phyloP scores from a whole-genome alignment of 1,139 yeast genomes.

The Geotrichum bryndzae region DNA sequence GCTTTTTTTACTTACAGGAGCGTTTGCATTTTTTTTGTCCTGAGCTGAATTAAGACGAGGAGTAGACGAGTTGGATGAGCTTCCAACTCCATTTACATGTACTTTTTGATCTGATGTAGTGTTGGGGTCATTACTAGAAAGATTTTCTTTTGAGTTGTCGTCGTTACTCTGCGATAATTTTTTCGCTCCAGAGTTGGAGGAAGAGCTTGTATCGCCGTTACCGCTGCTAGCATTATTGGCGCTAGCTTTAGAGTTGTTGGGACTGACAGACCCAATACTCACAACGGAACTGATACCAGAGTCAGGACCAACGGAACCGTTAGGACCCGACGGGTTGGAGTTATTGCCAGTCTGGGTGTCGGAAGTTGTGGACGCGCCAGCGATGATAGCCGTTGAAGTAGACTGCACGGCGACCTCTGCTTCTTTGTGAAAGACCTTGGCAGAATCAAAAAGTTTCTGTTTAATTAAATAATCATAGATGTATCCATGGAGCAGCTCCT shows the following conservation, averaged over 20 bases:
- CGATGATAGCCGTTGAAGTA: not conserved
- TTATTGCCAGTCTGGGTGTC: not conserved
- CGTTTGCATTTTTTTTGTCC: not conserved
- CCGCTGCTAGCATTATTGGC: not conserved
- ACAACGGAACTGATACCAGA: not conserved
- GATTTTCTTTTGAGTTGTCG: not conserved
- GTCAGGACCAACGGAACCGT: not conserved
- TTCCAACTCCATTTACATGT: not conserved
- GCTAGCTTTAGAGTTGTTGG: not conserved
- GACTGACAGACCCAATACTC: not conserved
- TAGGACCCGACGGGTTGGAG: not conserved
- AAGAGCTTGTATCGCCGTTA: not conserved
- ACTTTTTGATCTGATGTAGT: not conserved
- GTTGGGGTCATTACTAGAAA: not conserved
- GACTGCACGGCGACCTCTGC: slow-evolving; percentile 42
- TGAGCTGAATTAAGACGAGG: slow-evolving; percentile 4
- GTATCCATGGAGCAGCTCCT: slow-evolving; percentile 72
- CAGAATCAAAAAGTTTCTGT: slow-evolving; percentile 65
- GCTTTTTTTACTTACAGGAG: not conserved
- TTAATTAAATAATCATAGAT: slow-evolving; percentile 81
- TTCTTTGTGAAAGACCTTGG: slow-evolving; percentile 65
- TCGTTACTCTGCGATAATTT: not conserved
- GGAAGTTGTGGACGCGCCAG: not conserved
- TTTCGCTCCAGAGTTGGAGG: not conserved
- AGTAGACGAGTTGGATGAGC: not conserved